These are phyloP conservation scores for Catunica adiposa DNA, from an alignment of 2,329 filamentous ascomycete genomes.

Conservation along the genomic window DNA sequence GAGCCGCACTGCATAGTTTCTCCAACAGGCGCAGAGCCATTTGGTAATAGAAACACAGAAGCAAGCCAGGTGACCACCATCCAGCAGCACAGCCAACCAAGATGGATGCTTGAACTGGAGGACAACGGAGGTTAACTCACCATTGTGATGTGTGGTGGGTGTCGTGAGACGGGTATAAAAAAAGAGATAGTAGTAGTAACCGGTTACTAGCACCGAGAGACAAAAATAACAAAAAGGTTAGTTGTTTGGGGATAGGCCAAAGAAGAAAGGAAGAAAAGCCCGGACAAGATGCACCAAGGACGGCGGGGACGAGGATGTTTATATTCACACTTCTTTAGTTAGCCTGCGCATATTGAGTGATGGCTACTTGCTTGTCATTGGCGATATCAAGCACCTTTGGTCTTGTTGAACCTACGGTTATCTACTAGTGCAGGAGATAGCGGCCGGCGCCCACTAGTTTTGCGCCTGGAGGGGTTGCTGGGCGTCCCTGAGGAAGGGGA, in stretches of 20 bases:
- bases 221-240: constrained; percentile 5
- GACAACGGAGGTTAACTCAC: constrained; percentile 1
- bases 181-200: constrained; percentile 3
- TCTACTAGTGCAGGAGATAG: constrained; percentile 1
- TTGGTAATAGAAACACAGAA: constrained; percentile 6
- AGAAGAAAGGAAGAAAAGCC: constrained; percentile 8
- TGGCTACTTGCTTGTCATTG: no score
- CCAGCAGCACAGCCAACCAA: no score
- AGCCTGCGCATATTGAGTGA: background rate
- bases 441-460: background rate
- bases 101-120: background rate
- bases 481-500: constrained; percentile 1
- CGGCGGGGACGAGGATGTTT: constrained; percentile 9
- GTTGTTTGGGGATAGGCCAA: constrained; percentile 10
- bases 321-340: constrained; percentile 2
- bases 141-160: constrained; percentile 8
- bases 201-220: constrained; percentile 6
- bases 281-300: background rate
- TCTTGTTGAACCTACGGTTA: background rate
- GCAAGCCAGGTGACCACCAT: no score
- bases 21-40: background rate
- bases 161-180: constrained; percentile 9
- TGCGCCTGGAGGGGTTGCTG: constrained; percentile 2
- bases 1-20: constrained; percentile 7
- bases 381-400: no score